phyloP scores from a whole-genome alignment of 169 alveolate genomes.

The Plasmodium cynomolgi region DNA sequence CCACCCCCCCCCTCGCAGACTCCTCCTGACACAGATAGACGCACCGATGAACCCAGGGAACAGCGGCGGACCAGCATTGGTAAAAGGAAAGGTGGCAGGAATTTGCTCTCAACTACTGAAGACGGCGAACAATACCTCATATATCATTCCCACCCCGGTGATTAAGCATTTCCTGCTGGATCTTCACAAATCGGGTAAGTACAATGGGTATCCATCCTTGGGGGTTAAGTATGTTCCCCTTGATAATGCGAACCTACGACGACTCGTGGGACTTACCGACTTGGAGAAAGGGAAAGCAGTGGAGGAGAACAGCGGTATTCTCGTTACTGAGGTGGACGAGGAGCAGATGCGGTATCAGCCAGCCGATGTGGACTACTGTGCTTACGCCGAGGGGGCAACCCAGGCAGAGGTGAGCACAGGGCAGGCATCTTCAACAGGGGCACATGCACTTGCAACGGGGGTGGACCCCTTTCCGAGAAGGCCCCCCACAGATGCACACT shows the following conservation, averaged over 20 bases:
- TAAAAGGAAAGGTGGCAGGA: conserved; percentile 88
- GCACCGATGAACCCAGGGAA: conserved; percentile 93
- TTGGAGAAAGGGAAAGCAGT: conserved; percentile 75
- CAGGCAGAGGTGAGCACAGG: not conserved
- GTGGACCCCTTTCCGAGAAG: no score
- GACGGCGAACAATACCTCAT: conserved; percentile 88
- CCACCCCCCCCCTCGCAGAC: conserved; percentile 38
- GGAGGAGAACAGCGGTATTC: conserved; percentile 36
- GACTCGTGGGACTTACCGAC: conserved; percentile 76
- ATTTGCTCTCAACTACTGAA: conserved; percentile 89
- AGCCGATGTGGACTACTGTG: conserved; percentile 73
- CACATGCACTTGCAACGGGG: no score
- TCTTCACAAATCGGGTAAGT: conserved; percentile 60
- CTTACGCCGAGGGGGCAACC: conserved; percentile 70
- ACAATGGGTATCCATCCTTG: conserved; percentile 86
- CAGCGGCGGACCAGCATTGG: conserved; percentile 91
- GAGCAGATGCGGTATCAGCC: conserved; percentile 21
- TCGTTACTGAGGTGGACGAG: conserved; percentile 44
- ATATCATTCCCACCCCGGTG: conserved; percentile 85
- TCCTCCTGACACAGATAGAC: conserved; percentile 90
- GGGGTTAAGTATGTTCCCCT: conserved; percentile 86
- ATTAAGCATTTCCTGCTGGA: conserved; percentile 83
- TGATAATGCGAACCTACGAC: conserved; percentile 80
- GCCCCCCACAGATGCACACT: not conserved
- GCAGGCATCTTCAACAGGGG: not conserved